Evolutionary conservation across 2,329 filamentous ascomycete genomes (phyloP).

Genomic region (Monosporascus sp.): DNA sequence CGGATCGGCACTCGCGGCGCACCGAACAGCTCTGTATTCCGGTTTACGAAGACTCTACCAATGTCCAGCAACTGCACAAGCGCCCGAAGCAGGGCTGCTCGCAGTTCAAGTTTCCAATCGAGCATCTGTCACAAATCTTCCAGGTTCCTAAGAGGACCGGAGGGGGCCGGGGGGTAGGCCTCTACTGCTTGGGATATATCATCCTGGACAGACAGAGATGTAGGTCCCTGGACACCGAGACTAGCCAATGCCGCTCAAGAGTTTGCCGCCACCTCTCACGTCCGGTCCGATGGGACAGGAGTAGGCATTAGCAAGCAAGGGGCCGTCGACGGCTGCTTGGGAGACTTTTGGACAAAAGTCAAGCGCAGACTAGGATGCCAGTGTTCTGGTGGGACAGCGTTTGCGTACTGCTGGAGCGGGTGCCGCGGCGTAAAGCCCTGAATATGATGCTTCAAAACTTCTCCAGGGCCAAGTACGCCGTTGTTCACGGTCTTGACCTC

Average conservation of each 20-base stretch:
- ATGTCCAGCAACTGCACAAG: not conserved
- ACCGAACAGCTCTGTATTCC: not conserved
- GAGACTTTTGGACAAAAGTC: constrained; percentile 15
- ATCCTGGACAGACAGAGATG: not conserved
- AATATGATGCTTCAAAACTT: constrained; percentile 7
- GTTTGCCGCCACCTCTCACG: constrained; percentile 5
- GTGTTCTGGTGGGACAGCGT: constrained; percentile 28
- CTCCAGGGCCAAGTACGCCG: constrained; percentile 2
- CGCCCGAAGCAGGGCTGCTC: not conserved
- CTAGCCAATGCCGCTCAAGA: not conserved
- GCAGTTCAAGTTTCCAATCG: not conserved
- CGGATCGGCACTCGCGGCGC: not conserved
- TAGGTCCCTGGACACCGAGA: not conserved
- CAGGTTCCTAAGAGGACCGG: too few relatives aligned
- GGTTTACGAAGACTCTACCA: not conserved
- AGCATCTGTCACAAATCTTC: not conserved
- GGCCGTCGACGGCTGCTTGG: constrained; percentile 21
- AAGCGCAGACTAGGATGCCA: constrained; percentile 10
- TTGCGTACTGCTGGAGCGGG: constrained; percentile 15
- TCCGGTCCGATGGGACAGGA: constrained; percentile 6
- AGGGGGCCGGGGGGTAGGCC: not conserved
- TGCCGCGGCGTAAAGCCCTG: constrained; percentile 8
- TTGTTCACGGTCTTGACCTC: constrained; percentile 8
- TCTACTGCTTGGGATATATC: not conserved
- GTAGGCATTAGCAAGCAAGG: constrained; percentile 13